Base-by-base conservation (phyloP, 2,329 filamentous ascomycete species). In the Penicillium italicum region DNA sequence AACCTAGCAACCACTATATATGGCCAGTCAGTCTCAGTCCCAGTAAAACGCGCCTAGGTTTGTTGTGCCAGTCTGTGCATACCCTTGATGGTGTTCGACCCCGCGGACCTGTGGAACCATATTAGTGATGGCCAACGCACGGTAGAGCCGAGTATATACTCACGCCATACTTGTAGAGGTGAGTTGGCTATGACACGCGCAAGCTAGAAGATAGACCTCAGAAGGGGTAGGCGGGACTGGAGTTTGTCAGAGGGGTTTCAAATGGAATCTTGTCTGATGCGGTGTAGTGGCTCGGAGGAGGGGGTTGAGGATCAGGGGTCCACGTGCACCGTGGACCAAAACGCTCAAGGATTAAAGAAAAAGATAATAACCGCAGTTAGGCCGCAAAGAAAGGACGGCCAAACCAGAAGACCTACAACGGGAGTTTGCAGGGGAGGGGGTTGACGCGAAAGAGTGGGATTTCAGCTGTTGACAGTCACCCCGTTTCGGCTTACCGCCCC, bases 1-100 rank as follows among this genome's bases (percentile, higher is more conserved):
- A 99, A 99, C 71, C 94, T 90, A 80, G 93, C 93, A 75, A 99
- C 92, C 74, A 99, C 94, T 90, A 62, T 84, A 45, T 20, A 50
- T 34, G 33, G 31, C 37, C n/a, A 41, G n/a, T 50, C 34, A 55
- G 40, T 43, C 12, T 18, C 16, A n/a, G 11, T n/a, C 22, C 33
- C n/a, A 37, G 12, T 18, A 26, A 7, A 40, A 24, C 6, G 22
- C 26, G 5, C 7, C 20, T 37, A 20, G n/a, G 1, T 33, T 26
- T 11, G 12, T 30, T 47, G 12, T 31, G 50, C 16, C 12, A 37
- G 28, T 36, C 24, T 50, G 38, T 55, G 63, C 69, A 70, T 76
- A 83, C 81, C 80, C 74, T 79, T 81, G 63, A 81, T 81, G 69
- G 79, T 79, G 73, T 80, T 81, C 63, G 70, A 69, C 62, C 60